phyloP scores from a whole-genome alignment of 2,329 filamentous ascomycete species.

The Colletotrichum limetticola region DNA sequence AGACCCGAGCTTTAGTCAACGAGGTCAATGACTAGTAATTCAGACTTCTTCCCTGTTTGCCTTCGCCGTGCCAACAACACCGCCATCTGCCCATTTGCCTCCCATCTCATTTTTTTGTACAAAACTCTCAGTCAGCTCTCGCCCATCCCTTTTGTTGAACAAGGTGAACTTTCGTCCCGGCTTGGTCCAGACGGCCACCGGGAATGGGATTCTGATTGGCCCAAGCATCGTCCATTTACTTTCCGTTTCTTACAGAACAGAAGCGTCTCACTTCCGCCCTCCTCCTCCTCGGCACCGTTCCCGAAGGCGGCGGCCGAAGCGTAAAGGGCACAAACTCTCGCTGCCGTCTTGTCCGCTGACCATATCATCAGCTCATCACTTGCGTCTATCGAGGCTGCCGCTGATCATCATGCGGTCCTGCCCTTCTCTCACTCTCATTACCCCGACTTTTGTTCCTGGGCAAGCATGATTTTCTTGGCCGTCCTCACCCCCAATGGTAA shows the following conservation, averaged over 20 bases:
- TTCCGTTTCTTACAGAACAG: background rate
- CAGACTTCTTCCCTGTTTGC: background rate
- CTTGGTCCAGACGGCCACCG: background rate
- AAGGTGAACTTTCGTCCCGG: background rate
- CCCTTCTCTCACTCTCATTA: background rate
- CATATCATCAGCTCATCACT: background rate
- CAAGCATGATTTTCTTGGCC: background rate
- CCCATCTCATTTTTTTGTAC: conserved; percentile 6
- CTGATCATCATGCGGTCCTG: background rate
- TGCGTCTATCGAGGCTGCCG: background rate
- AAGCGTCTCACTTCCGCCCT: background rate
- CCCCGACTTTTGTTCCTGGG: background rate
- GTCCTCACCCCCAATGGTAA: background rate
- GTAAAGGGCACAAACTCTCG: background rate
- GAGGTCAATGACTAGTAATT: conserved; percentile 9
- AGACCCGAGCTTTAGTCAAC: conserved; percentile 11
- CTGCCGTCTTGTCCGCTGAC: background rate
- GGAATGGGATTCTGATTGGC: background rate
- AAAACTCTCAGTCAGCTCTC: conserved; percentile 8
- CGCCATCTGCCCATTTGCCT: conserved; percentile 5
- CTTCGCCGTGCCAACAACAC: background rate
- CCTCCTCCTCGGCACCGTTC: background rate
- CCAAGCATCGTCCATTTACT: background rate
- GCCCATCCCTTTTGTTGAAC: background rate
- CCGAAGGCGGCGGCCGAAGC: background rate